Percentiles rank a stretch among this genome's conserved stretches.
Evolutionary conservation across 2,329 filamentous ascomycete species (phyloP).

Genomic region (Lasiodiplodia theobromae): DNA sequence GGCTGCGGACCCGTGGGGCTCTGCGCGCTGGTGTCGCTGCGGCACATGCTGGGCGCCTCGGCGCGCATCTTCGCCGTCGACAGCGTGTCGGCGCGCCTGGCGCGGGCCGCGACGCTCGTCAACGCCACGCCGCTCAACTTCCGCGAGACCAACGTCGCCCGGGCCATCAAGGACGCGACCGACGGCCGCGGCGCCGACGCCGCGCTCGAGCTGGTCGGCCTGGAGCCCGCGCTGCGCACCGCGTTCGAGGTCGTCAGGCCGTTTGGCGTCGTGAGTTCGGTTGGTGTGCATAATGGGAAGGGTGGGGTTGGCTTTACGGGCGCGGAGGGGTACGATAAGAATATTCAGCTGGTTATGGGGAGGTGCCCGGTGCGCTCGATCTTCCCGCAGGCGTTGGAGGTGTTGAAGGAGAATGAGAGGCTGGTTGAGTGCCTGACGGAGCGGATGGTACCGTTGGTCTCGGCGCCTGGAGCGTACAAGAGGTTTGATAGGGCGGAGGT

Average conservation of each 20-base stretch:
- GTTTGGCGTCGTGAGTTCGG: slow-evolving; percentile 57
- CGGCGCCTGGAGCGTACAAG: slow-evolving; percentile 60
- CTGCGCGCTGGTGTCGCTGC: slow-evolving; percentile 78
- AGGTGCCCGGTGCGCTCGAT: slow-evolving; percentile 58
- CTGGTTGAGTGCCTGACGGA: slow-evolving; percentile 56
- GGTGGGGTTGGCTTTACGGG: slow-evolving; percentile 39
- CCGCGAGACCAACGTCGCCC: slow-evolving; percentile 69
- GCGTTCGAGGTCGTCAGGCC: slow-evolving; percentile 57
- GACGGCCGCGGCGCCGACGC: slow-evolving; percentile 84
- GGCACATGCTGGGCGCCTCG: slow-evolving; percentile 70
- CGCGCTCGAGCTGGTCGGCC: slow-evolving; percentile 66
- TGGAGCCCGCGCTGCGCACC: slow-evolving; percentile 56
- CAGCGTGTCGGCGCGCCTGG: slow-evolving; percentile 75
- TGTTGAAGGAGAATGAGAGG: slow-evolving; percentile 56
- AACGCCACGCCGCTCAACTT: slow-evolving; percentile 88
- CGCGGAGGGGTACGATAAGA: slow-evolving; percentile 52
- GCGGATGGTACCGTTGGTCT: slow-evolving; percentile 58
- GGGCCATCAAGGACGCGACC: slow-evolving; percentile 75
- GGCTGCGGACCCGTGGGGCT: slow-evolving; percentile 83
- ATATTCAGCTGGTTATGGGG: slow-evolving; percentile 58
- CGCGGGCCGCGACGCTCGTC: slow-evolving; percentile 69
- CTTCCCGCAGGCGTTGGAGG: slow-evolving; percentile 55
- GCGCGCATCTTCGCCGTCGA: slow-evolving; percentile 81
- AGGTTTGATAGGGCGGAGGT: slow-evolving; percentile 61
- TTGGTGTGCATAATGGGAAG: slow-evolving; percentile 56